These are phyloP conservation scores for Ophiostoma fasciatum DNA, from an alignment of 2,329 filamentous ascomycete genomes.

Conservation along the genomic window DNA sequence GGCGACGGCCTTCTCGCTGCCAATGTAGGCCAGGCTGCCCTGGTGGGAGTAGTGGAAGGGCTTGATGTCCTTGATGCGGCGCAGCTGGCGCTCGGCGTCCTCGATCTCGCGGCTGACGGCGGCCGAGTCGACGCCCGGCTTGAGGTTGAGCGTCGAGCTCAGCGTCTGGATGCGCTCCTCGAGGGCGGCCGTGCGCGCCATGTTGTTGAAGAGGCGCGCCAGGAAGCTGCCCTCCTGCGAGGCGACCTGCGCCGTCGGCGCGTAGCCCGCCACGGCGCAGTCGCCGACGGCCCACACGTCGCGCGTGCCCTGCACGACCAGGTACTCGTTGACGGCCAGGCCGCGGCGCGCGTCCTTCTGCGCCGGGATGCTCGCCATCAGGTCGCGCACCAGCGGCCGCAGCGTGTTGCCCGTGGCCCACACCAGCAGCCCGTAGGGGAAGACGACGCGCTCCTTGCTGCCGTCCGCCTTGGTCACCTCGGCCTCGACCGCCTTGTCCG, in stretches of 20 bases:
- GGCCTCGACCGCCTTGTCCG: constrained; percentile 82
- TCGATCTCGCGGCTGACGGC: constrained; percentile 64
- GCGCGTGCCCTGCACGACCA: constrained; percentile 91
- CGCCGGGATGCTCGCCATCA: constrained; percentile 82
- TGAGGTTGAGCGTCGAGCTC: constrained; percentile 43
- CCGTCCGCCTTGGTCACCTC: constrained; percentile 71
- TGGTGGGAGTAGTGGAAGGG: constrained; percentile 99
- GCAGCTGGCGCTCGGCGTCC: constrained; percentile 69
- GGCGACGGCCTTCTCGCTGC: constrained; percentile 87
- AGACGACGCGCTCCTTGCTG: constrained; percentile 62
- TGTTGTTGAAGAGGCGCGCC: constrained; percentile 93
- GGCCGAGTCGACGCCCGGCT: constrained; percentile 50
- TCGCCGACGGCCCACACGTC: constrained; percentile 98
- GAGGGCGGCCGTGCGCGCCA: constrained; percentile 83
- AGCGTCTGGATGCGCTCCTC: constrained; percentile 63
- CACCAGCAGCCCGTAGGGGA: constrained; percentile 90
- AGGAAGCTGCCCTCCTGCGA: constrained; percentile 92
- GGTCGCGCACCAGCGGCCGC: constrained; percentile 75
- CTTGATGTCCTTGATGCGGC: constrained; percentile 84
- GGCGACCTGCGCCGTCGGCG: constrained; percentile 92
- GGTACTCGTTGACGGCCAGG: constrained; percentile 94
- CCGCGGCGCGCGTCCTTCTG: constrained; percentile 92
- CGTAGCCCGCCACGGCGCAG: constrained; percentile 94
- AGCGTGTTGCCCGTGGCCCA: constrained; percentile 97
- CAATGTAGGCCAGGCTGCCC: constrained; percentile 93